Conservation (phyloP, 2,329 filamentous ascomycete species). For the Aaosphaeria arxii region DNA sequence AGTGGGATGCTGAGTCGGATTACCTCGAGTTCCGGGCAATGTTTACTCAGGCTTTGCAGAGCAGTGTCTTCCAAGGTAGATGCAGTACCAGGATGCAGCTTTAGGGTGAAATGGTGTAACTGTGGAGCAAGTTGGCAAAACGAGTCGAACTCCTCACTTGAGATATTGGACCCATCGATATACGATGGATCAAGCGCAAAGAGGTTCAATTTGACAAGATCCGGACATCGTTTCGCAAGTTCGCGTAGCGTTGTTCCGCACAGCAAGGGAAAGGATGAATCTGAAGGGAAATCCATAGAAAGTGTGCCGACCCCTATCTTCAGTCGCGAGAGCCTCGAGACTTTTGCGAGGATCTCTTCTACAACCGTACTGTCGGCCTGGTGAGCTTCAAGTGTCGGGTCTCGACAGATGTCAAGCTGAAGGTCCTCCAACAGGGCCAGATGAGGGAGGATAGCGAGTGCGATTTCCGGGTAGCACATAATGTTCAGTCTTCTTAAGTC, state of each 20-base stretch:
- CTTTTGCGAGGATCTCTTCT: slow-evolving; percentile 13
- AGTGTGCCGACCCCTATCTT: slow-evolving; percentile 7
- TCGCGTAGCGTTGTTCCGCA: slow-evolving; percentile 16
- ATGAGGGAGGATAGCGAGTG: slow-evolving; percentile 21
- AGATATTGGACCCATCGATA: slow-evolving; percentile 26
- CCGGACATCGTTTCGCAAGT: slow-evolving; percentile 18
- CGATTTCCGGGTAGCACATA: slow-evolving; percentile 32
- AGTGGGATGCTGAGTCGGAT: slow-evolving; percentile 24
- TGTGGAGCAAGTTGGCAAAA: slow-evolving; percentile 23
- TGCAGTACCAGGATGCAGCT: slow-evolving; percentile 24
- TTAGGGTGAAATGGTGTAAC: slow-evolving; percentile 20
- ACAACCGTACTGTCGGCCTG: slow-evolving; percentile 17
- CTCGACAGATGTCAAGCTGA: slow-evolving; percentile 26
- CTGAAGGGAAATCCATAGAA: slow-evolving; percentile 17
- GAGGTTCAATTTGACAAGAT: slow-evolving; percentile 24
- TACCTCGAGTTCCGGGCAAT: slow-evolving; percentile 23
- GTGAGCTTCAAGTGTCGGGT: slow-evolving; percentile 12
- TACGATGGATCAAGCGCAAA: slow-evolving; percentile 21
- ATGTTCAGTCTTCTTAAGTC: slow-evolving; percentile 20
- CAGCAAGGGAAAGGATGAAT: slow-evolving; percentile 14
- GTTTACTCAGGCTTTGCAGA: slow-evolving; percentile 21
- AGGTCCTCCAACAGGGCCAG: slow-evolving; percentile 21
- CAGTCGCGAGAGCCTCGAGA: slow-evolving; percentile 17
- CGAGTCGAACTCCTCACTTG: slow-evolving; percentile 20
- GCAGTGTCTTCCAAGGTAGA: slow-evolving; percentile 19